These are phyloP conservation scores for Diaporthe capsici DNA, from an alignment of 2,329 filamentous ascomycete genomes.

Conservation along the genomic window DNA sequence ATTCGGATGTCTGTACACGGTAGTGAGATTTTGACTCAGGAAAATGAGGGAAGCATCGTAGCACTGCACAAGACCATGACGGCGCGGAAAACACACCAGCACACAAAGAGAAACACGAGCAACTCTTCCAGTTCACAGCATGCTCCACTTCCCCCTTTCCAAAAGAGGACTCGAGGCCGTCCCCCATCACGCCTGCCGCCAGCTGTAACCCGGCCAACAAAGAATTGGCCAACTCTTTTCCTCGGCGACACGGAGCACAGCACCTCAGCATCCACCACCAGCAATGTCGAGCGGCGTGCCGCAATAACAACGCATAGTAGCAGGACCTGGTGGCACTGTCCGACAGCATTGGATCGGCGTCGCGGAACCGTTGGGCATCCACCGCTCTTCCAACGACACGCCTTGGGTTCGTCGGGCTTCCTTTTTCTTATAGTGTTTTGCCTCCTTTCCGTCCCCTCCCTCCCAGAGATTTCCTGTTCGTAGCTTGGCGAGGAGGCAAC, in stretches of 20 bases:
- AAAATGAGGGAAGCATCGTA: not conserved
- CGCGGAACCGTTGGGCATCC: constrained; percentile 27
- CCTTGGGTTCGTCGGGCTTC: not conserved
- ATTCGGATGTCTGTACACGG: not conserved
- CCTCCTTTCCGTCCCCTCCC: not conserved
- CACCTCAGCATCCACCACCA: constrained; percentile 14
- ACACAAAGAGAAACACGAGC: constrained; percentile 18
- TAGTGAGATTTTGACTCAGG: not conserved
- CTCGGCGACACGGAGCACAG: constrained; percentile 10
- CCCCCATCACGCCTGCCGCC: not conserved
- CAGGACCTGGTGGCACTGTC: not conserved
- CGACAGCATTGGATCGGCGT: constrained; percentile 24
- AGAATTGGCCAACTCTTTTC: constrained; percentile 21
- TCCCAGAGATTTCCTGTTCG: not conserved
- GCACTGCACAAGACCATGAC: not conserved
- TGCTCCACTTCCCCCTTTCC: not conserved
- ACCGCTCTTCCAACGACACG: constrained; percentile 4
- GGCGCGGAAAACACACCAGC: not conserved
- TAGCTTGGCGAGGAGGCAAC: not conserved
- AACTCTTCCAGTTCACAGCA: not conserved
- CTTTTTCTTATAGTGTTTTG: not conserved
- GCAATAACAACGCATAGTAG: constrained; percentile 10
- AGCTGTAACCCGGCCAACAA: not conserved
- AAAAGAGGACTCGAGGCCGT: constrained; percentile 20
- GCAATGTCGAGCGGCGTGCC: not conserved